These are phyloP conservation scores for Blastosporella zonata DNA, from an alignment of 1,284 basidiomycete genomes.

Conservation along the genomic window DNA sequence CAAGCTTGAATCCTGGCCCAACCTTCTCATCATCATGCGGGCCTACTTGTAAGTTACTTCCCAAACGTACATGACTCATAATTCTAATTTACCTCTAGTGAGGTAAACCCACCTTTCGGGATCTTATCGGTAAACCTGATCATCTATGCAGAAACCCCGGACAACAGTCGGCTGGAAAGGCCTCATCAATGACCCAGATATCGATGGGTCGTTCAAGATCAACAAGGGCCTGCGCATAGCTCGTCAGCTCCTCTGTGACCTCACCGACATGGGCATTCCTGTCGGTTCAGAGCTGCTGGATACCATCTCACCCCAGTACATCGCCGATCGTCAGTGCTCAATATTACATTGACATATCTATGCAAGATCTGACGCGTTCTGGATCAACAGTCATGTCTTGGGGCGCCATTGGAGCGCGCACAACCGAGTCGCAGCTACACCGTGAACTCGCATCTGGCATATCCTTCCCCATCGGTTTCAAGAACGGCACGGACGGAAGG, in stretches of 20 bases:
- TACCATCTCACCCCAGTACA: constrained; percentile 87
- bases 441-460: constrained; percentile 90
- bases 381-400: constrained; percentile 72
- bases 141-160: constrained; percentile 65
- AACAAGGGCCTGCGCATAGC: constrained; percentile 93
- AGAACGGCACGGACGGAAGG: constrained; percentile 97
- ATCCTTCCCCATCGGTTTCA: constrained; percentile 96
- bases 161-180: constrained; percentile 92
- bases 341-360: constrained; percentile 8
- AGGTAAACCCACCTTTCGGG: constrained; percentile 34
- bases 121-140: constrained; percentile 6
- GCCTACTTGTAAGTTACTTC: constrained; percentile 80
- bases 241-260: constrained; percentile 85
- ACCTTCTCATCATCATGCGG: constrained; percentile 92
- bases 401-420: constrained; percentile 97
- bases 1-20: constrained; percentile 67
- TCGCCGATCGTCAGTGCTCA: constrained; percentile 54
- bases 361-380: constrained; percentile 2
- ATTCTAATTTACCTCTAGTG: constrained; percentile 33
- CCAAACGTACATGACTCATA: constrained; percentile 1
- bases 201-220: constrained; percentile 94
- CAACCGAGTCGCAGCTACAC: constrained; percentile 93
- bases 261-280: constrained; percentile 87
- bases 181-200: constrained; percentile 86
- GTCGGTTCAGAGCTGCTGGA: constrained; percentile 95